Conservation (phyloP, 1,284 basidiomycete species). For the Prillingera fragicola region DNA sequence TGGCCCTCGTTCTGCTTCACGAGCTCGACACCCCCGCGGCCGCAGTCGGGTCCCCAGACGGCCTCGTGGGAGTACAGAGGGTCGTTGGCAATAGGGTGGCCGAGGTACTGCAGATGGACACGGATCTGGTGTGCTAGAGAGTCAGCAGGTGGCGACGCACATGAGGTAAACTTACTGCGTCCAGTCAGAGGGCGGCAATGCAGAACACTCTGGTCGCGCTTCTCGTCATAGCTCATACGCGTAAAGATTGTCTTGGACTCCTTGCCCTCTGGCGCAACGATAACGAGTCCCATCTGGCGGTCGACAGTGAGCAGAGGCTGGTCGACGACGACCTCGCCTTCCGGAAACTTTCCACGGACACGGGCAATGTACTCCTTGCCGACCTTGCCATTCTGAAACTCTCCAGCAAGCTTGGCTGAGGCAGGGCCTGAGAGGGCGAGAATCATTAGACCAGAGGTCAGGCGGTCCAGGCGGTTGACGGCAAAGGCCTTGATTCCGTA, state of each 20-base stretch:
- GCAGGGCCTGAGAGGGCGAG: constrained; percentile 70
- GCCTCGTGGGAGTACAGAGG: constrained; percentile 71
- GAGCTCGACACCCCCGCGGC: constrained; percentile 77
- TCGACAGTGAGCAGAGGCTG: constrained; percentile 88
- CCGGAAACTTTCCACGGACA: constrained; percentile 74
- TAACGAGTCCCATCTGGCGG: constrained; percentile 89
- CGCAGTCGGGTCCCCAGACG: constrained; percentile 76
- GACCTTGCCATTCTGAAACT: constrained; percentile 75
- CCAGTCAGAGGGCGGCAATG: constrained; percentile 83
- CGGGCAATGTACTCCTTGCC: constrained; percentile 88
- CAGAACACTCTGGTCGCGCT: constrained; percentile 79
- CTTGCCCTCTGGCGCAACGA: constrained; percentile 92
- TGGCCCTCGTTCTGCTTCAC: constrained; percentile 46
- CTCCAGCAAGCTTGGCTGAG: constrained; percentile 66
- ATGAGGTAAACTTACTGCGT: constrained; percentile 59
- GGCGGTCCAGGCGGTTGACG: constrained; percentile 86
- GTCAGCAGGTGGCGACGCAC: neutral
- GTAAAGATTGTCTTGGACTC: constrained; percentile 85
- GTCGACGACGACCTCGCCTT: constrained; percentile 74
- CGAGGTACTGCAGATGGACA: constrained; percentile 93
- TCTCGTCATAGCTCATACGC: constrained; percentile 73
- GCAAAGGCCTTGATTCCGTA: constrained; percentile 84
- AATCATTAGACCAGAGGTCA: constrained; percentile 96
- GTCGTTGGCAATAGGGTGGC: constrained; percentile 88
- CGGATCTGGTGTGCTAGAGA: constrained; percentile 81